Base-by-base conservation (phyloP, 148 eudicot genomes). In the Amaranthus palmeri region DNA sequence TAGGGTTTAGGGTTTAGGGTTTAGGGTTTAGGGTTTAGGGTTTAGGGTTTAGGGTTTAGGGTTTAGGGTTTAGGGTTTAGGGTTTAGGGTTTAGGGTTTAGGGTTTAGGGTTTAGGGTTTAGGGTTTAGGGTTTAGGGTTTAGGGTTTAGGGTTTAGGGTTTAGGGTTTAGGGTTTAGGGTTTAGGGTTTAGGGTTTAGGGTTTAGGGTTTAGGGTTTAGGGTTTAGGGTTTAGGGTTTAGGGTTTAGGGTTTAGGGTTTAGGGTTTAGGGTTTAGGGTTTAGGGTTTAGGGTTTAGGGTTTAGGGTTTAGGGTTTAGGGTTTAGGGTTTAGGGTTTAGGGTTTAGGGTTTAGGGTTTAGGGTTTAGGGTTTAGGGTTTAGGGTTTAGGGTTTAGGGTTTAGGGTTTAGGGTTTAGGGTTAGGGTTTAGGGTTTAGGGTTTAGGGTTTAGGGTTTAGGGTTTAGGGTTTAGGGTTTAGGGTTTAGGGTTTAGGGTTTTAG, bases 401-500 rank as follows among this genome's bases (percentile, higher is more conserved):
- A 68, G 76, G 69, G 65, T 73, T 73, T 63, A 68, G 76, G 76
- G 65, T 64, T 73, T 63, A 68, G 75, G 75, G 65, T 73, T 73
- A 61, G 67, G 76, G 76, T 64, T 64, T 73, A 63, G 68, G 76
- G 76, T 64, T 73, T 62, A 52, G 69, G 76, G 59, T 63, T 64
- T 58, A 45, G 61, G 76, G 72, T 63, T 73, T 63, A 51, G 62
- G 76, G 69, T 52, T 73, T n/a, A n/a, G n/a, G n/a, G n/a, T n/a
- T n/a, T n/a, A n/a, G n/a, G n/a, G n/a, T n/a, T n/a, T n/a, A n/a
- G n/a, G n/a, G n/a, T 63, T 73, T 75, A 68, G 73, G 78, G 78
- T 68, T 75, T 68, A 68, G 73, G 78, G 73, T 75, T 75, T 68
- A 68, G 78, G 77, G 71, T 74, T 74, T 65, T 45, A 65, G 77